Conservation (phyloP, 768 basidiomycete genomes). For the Tephrocybe sp. region DNA sequence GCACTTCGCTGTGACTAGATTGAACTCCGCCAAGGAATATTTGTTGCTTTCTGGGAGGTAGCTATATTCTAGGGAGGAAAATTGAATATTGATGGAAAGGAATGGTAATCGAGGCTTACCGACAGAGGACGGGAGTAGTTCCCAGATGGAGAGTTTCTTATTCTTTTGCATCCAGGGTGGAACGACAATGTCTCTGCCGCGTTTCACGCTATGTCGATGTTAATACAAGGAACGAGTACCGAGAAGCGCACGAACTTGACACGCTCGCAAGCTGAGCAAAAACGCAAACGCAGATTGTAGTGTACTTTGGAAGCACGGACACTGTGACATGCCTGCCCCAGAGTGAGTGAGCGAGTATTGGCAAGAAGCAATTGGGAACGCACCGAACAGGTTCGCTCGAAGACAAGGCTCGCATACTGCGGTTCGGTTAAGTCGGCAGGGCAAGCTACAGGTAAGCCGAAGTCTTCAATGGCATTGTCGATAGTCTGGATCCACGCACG, state of each 20-base stretch:
- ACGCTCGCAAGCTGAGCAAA: slow-evolving; percentile 1
- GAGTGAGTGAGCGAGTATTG: no score
- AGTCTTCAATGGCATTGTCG: neutral
- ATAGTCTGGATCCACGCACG: slow-evolving; percentile 4
- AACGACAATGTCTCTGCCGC: no score
- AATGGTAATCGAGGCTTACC: neutral
- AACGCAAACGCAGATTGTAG: slow-evolving; percentile 1
- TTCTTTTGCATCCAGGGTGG: no score
- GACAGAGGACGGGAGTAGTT: no score
- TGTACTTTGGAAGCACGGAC: slow-evolving; percentile 4
- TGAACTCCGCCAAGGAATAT: no score
- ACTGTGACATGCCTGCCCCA: slow-evolving; percentile 4
- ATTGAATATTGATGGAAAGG: no score
- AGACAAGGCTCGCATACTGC: slow-evolving; percentile 6
- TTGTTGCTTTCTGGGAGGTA: no score
- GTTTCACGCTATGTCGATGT: neutral
- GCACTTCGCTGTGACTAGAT: no score
- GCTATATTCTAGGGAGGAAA: no score
- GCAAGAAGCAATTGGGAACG: neutral
- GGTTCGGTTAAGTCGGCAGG: slow-evolving; percentile 7
- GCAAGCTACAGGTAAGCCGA: neutral
- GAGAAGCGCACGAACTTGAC: neutral
- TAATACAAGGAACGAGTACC: neutral
- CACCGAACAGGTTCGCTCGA: slow-evolving; percentile 3
- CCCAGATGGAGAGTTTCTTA: no score